Base-by-base conservation (phyloP, 108 stramenopile species). In the Conticribra guillardii region DNA sequence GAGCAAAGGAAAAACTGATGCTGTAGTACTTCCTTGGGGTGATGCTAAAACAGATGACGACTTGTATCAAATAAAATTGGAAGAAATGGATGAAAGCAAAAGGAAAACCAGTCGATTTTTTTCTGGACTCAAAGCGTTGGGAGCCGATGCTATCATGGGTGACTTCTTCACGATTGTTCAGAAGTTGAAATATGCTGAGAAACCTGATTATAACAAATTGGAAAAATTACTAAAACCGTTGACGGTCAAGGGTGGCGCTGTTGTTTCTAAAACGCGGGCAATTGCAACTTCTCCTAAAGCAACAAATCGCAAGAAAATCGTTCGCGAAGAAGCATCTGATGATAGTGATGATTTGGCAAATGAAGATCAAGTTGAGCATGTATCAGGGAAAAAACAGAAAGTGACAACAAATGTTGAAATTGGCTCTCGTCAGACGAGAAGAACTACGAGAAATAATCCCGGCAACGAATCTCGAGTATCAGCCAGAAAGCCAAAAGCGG, bases 181-280 rank as follows among this genome's bases (percentile, higher is more conserved):
- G 49, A 54, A n/a, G 0, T 74, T 87, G 57, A 67, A 60, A 2
- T 93, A 78, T 76, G 80, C 85, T 55, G 71, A 80, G 21, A 72
- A 74, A 23, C 92, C 92, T 5, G 77, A 90, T 52, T 93, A 88
- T 59, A 83, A 93, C 1, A 51, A 54, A 3, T 54, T 93, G 15
- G 41, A 71, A 31, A 29, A 50, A 14, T 30, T 53, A 67, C 30
- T 67, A 60, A 67, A 68, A 52, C 66, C 67, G 53, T 45, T 76
- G 30, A 32, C 60, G 54, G 67, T 76, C 30, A 23, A 64, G 32
- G 59, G 32, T 51, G 31, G 48, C 28, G 16, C 49, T 22, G 28
- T 9, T 17, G 64, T 44, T 44, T 51, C 50, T 11, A 51, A 22
- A 22, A n/a, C 50, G 4, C 8, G 4, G 17, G 9, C 30, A 29